Evolutionary conservation across 495 filamentous ascomycete genomes (phyloP).

Genomic region (Immersiella caudata): DNA sequence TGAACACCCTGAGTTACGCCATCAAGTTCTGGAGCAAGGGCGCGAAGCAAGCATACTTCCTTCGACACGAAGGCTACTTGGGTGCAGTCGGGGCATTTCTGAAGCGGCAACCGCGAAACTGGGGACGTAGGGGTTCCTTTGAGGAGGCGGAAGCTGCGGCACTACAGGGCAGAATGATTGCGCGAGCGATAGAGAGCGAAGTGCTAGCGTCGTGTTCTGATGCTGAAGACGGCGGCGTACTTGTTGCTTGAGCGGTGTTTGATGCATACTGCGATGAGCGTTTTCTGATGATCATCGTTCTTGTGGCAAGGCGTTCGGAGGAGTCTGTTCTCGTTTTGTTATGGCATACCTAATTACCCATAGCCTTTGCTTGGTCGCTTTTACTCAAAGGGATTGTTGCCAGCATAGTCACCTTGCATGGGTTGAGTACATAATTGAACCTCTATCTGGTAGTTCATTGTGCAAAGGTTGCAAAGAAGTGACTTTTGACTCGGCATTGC

Average conservation of each 20-base stretch:
- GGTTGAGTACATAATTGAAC: background rate
- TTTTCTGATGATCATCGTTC: background rate
- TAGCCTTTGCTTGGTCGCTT: background rate
- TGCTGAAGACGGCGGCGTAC: background rate
- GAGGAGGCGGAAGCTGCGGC: conserved; percentile 44
- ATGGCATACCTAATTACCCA: background rate
- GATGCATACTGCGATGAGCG: background rate
- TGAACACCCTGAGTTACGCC: conserved; percentile 93
- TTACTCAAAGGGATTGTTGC: background rate
- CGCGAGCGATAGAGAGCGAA: background rate
- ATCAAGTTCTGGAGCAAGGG: conserved; percentile 98
- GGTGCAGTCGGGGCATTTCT: conserved; percentile 96
- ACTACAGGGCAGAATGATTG: conserved; percentile 15
- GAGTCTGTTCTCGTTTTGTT: background rate
- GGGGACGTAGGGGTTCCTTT: conserved; percentile 82
- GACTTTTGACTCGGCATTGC: too few relatives aligned
- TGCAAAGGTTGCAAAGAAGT: too few relatives aligned
- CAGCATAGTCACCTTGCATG: background rate
- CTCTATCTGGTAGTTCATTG: too few relatives aligned
- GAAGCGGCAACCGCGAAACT: conserved; percentile 85
- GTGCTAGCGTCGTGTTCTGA: background rate
- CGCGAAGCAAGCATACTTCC: conserved; percentile 90
- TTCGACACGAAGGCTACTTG: conserved; percentile 94
- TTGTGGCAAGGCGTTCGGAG: conserved; percentile 13
- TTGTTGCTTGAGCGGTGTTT: conserved; percentile 2